phyloP scores from a whole-genome alignment of 805 yeast genomes.

The Lachancea mirantina region DNA sequence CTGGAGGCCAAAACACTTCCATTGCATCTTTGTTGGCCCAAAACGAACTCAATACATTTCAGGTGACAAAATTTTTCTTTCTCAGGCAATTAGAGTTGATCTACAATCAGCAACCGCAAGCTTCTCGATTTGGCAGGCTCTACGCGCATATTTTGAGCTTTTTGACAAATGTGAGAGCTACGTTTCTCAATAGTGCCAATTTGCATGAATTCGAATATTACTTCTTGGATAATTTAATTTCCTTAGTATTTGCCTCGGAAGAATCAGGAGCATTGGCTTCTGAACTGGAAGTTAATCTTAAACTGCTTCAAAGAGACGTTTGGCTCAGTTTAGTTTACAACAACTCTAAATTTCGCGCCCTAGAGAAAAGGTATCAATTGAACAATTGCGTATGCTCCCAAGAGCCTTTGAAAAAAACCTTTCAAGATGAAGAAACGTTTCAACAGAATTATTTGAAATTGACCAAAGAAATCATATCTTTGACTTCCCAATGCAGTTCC shows the following conservation, averaged over 20 bases:
- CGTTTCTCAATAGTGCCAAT: constrained; percentile 11
- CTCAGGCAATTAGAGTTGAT: constrained; percentile 18
- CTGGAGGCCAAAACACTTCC: constrained; percentile 4
- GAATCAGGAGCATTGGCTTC: constrained; percentile 4
- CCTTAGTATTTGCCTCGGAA: constrained; percentile 8
- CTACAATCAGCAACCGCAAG: constrained; percentile 8
- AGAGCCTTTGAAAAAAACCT: constrained; percentile 13
- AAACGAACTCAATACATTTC: constrained; percentile 16
- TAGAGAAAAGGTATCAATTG: constrained; percentile 11
- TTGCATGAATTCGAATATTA: constrained; percentile 20
- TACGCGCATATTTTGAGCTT: constrained; percentile 11
- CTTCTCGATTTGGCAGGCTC: constrained; percentile 9
- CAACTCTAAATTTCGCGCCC: constrained; percentile 12
- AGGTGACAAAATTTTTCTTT: constrained; percentile 20
- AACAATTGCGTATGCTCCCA: constrained; percentile 9
- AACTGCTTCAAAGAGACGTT: constrained; percentile 35
- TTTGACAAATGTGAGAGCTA: neutral
- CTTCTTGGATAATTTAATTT: constrained; percentile 14
- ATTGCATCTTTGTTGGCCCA: constrained; percentile 9
- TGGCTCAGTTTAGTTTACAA: constrained; percentile 26
- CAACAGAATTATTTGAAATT: constrained; percentile 39
- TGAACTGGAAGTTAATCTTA: constrained; percentile 37
- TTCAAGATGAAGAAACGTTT: constrained; percentile 15
- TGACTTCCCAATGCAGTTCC: constrained; percentile 15
- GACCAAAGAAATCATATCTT: constrained; percentile 38